Base-by-base conservation (phyloP, 805 yeast genomes). In the Lachancea waltii region DNA sequence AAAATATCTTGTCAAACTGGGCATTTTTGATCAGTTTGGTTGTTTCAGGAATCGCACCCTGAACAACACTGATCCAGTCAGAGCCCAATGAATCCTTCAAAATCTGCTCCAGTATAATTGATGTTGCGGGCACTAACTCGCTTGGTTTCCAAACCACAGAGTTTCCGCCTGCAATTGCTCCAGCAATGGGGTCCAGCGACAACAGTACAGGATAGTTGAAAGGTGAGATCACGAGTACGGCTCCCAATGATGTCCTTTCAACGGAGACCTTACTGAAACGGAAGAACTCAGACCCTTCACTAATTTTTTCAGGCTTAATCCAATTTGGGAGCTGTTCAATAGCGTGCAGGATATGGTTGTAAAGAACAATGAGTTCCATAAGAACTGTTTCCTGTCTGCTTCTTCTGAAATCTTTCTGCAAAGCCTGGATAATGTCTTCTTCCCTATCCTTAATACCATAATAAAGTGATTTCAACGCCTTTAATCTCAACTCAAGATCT, bases 121-220 rank as follows among this genome's bases (percentile, higher is more conserved):
- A 66, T 33, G 80, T 73, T 45, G 71, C 62, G 0, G 92, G 90
- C 2, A 81, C 75, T 39, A 70, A 55, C 58, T 90, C 97, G 43
- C 81, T 71, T 13, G 85, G 87, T 57, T 86, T 86, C 49, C 80
- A 63, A 15, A 83, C 75, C 19, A 84, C 90, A 11, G 79, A 68
- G 58, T 89, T 87, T 9, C 97, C 97, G 15, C 81, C 84, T 2
- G 95, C 85, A 46, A 90, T 63, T 2, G 95, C 95, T 15, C 85
- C 85, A 26, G 78, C 69, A 17, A 87, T 53, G 0, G 96, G 86
- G 22, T 72, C 66, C 8, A 86, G 42, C 0, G 84, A 51, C 42
- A 90, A 64, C 19, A 72, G 43, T 30, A 83, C 57, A 1, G 97
- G 75, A 31, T 60, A 50, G 46, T 65, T 51, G 48, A 69, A 46